Conservation (phyloP, 2,329 filamentous ascomycete species). For the Penicillium paneum region DNA sequence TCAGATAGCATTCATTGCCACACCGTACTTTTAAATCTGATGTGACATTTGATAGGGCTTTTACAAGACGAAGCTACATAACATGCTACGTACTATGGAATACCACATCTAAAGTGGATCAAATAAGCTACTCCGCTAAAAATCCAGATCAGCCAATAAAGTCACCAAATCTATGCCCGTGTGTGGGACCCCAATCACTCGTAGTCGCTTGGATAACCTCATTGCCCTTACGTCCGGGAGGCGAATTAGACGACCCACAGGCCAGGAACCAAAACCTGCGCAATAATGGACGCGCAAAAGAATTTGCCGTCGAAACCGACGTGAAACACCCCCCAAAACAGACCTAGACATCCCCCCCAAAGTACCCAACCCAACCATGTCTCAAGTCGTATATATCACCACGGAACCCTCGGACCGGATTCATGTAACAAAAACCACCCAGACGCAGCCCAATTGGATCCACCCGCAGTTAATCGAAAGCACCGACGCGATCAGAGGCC, state of each 20-base stretch:
- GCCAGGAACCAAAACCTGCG: neutral
- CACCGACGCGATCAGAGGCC: constrained; percentile 29
- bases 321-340: neutral
- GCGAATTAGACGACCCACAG: constrained; percentile 5
- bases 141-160: neutral
- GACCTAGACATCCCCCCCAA: neutral
- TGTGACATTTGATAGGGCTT: too few relatives aligned
- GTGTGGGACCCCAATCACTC: constrained; percentile 7
- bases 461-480: constrained; percentile 29
- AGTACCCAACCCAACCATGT: constrained; percentile 15
- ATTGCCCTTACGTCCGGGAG: neutral
- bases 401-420: constrained; percentile 10
- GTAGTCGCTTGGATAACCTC: constrained; percentile 9
- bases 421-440: constrained; percentile 10
- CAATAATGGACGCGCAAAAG: neutral
- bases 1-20: too few relatives aligned
- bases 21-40: too few relatives aligned
- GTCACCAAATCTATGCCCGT: neutral
- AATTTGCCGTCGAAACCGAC: neutral
- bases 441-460: constrained; percentile 22
- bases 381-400: constrained; percentile 19
- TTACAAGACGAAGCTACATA: too few relatives aligned
- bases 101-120: neutral
- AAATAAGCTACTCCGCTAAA: constrained; percentile 5
- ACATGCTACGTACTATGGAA: too few relatives aligned